A percentile compares a stretch with the other conserved stretches of the same genome.
These are phyloP conservation scores for Malus fusca DNA, from an alignment of 306 rosid genomes.

Conservation along the genomic window DNA sequence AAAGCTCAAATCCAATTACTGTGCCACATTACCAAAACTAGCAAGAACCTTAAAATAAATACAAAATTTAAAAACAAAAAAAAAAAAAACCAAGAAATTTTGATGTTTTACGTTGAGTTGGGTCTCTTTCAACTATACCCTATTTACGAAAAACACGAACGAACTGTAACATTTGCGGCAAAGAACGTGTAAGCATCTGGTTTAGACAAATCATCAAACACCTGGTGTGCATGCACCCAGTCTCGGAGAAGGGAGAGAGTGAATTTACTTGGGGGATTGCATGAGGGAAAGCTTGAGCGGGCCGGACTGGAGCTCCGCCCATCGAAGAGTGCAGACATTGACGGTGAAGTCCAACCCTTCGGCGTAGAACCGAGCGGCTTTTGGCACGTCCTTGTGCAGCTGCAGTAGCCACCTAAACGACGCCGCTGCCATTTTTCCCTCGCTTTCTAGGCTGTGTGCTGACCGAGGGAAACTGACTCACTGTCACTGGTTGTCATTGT, in stretches of 20 bases:
- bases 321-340: conserved; percentile 70
- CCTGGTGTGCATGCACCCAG: background rate
- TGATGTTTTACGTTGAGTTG: background rate
- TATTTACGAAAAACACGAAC: background rate
- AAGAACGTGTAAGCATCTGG: background rate
- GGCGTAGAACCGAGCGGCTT: conserved; percentile 73
- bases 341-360: conserved; percentile 73
- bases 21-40: background rate
- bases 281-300: conserved; percentile 76
- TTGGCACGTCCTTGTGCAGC: conserved; percentile 78
- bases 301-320: conserved; percentile 88
- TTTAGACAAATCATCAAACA: conserved; percentile 42
- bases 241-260: background rate
- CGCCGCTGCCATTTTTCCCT: conserved; percentile 41
- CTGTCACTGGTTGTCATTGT: background rate
- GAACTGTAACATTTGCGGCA: background rate
- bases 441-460: background rate
- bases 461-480: background rate
- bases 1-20: background rate
- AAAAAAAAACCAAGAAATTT: background rate
- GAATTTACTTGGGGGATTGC: conserved; percentile 51
- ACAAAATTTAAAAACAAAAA: no score
- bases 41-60: background rate
- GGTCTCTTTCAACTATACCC: background rate
- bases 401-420: conserved; percentile 83